Base-by-base conservation (phyloP, 257 asterid species). In the Nyctanthes arbortristis region DNA sequence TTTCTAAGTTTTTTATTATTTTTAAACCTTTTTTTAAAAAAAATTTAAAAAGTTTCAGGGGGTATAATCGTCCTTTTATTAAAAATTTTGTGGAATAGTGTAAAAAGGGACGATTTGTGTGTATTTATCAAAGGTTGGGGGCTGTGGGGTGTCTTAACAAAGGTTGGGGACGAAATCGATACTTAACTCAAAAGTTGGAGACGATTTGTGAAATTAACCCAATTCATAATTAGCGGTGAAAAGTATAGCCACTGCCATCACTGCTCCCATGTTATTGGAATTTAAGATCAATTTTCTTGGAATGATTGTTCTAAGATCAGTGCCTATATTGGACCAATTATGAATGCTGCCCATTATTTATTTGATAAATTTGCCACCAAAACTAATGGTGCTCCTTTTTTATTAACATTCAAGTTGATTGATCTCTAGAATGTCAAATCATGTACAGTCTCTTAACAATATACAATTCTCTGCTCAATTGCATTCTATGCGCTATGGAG, bases 391-490 rank as follows among this genome's bases (percentile, higher is more conserved):
- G n/a, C n/a, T 55, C 25, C 61, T 13, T 20, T 33, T 73, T 20
- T 47, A 31, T 33, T 39, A 29, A n/a, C 24, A 62, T 54, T 62
- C 40, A 16, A 47, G 18, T 34, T 31, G 7, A 3, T 43, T 59
- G 27, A 34, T 25, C 16, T 74, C 30, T 18, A 24, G 65, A 28
- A 54, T 67, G 30, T 8, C 62, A 63, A 55, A 49, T 36, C 20
- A 16, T 52, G 35, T 11, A 34, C 27, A 54, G 12, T 60, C 47
- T 37, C 59, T 16, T 18, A 32, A n/a, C 37, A 35, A 39, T 7
- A 52, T 9, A 55, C 36, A 52, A 11, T 40, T 27, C 1, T 71
- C 61, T 67, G 27, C 18, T 37, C 5, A 12, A 11, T 30, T 33
- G 65, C 32, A 18, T 33, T 61, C 7, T 29, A 14, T 34, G 55